Evolutionary conservation across 352 stramenopile genomes (phyloP), one percentile per base, ranked within the genome.

Genomic region (Globisporangium rhizosaccharum): DNA sequence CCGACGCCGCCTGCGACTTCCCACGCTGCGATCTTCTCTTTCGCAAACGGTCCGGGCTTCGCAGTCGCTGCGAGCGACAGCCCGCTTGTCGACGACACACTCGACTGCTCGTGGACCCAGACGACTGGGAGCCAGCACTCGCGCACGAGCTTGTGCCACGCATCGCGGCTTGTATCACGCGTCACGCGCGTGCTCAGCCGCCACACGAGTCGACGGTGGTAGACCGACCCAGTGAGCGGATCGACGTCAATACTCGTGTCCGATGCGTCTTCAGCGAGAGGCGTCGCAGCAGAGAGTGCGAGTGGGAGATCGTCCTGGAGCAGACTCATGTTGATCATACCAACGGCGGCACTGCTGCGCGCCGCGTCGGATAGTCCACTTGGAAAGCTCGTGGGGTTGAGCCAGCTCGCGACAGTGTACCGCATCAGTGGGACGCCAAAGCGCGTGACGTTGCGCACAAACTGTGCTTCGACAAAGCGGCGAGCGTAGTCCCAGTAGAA

Each of bases 401-500:
- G 64, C 79, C 75, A 89, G 18, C 71, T 65, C 0, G 63, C 17
- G 1, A 77, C 53, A 0, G 53, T 48, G 50, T 86, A 89, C 15
- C 76, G 76, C 75, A 85, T 75, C 30, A 83, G 46, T 0, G 69
- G 59, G 0, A 82, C 20, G 1, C 79, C 76, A 46, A 82, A 89
- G 10, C 76, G 68, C 20, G 75, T 89, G 37, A 72, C 66, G 51
- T 86, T 84, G 37, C 60, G 66, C n/a, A 51, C 45, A 53, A 67
- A 85, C 15, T 52, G 51, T 37, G 79, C 57, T 51, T 79, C 61
- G 30, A 68, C 71, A 26, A 85, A 47, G n/a, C 79, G 76, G 1
- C 61, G 71, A 8, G 68, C 37, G 26, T 80, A 75, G 2, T 56
- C 51, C 79, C 79, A 89, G 51, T 85, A 87, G 44, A 89, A 83